These are phyloP conservation scores for Xylaria sp. DNA, from an alignment of 2,329 filamentous ascomycete genomes.

Conservation along the genomic window DNA sequence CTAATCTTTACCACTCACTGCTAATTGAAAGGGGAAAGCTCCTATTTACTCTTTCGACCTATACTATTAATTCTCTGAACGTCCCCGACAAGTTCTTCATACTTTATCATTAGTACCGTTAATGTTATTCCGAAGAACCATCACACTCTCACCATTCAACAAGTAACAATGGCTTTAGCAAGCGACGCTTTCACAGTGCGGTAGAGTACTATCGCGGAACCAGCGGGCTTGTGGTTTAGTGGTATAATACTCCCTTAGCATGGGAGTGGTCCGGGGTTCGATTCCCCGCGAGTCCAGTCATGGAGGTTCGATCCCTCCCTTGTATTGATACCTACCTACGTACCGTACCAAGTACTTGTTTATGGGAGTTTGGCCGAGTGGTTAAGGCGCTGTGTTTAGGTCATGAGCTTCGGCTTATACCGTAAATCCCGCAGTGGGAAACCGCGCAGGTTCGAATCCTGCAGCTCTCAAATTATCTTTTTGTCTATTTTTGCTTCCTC, in stretches of 20 bases:
- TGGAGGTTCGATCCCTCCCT: conserved; percentile 33
- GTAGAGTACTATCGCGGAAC: neutral
- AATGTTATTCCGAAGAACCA: neutral
- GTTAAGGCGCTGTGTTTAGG: conserved; percentile 41
- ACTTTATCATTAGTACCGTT: no score
- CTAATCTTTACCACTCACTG: no score
- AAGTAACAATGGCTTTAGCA: conserved; percentile 4
- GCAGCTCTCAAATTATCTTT: conserved; percentile 32
- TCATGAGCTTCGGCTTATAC: conserved; percentile 13
- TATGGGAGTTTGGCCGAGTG: conserved; percentile 39
- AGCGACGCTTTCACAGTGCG: neutral
- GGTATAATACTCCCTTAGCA: conserved; percentile 45
- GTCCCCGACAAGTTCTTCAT: no score
- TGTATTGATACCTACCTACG: conserved; percentile 30
- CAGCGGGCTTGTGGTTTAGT: conserved; percentile 43
- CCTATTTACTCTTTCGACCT: no score
- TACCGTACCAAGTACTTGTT: conserved; percentile 1
- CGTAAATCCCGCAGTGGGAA: conserved; percentile 39
- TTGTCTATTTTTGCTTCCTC: neutral
- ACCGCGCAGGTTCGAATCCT: conserved; percentile 42
- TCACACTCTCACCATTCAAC: neutral
- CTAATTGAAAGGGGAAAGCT: no score
- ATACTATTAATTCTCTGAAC: no score
- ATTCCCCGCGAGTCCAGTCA: conserved; percentile 44
- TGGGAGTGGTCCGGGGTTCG: conserved; percentile 45